Conservation (phyloP, 1,284 basidiomycete genomes). For the Schizophyllum amplum region DNA sequence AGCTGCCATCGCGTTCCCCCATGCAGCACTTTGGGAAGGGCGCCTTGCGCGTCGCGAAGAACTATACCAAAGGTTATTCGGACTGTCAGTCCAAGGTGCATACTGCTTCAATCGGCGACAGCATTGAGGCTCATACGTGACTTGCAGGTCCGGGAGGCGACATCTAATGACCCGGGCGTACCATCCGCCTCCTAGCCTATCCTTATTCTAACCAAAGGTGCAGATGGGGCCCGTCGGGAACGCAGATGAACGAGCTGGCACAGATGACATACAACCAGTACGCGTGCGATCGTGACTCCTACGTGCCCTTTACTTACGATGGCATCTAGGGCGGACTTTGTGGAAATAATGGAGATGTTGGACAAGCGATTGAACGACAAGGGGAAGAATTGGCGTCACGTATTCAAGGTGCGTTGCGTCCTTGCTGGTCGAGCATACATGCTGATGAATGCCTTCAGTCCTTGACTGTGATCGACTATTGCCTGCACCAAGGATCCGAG, state of each 20-base stretch:
- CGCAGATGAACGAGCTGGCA: constrained; percentile 99
- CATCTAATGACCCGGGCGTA: constrained; percentile 86
- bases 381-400: constrained; percentile 99
- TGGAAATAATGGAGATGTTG: constrained; percentile 99
- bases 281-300: neutral
- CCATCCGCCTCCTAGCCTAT: neutral
- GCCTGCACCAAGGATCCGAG: constrained; percentile 94
- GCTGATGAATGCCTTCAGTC: constrained; percentile 34
- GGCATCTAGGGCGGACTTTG: constrained; percentile 66
- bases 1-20: neutral
- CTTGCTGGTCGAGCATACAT: neutral
- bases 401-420: constrained; percentile 63
- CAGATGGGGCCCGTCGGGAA: constrained; percentile 90
- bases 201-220: neutral
- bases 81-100: constrained; percentile 87
- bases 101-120: no score
- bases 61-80: constrained; percentile 94
- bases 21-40: constrained; percentile 75
- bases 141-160: constrained; percentile 66
- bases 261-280: constrained; percentile 95
- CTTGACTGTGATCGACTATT: constrained; percentile 93
- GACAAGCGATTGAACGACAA: constrained; percentile 99
- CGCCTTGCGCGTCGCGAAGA: constrained; percentile 83
- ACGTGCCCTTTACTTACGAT: neutral
- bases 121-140: no score